Evolutionary conservation across 2,329 filamentous ascomycete species (phyloP).

Genomic region (Colletotrichum spinosum): DNA sequence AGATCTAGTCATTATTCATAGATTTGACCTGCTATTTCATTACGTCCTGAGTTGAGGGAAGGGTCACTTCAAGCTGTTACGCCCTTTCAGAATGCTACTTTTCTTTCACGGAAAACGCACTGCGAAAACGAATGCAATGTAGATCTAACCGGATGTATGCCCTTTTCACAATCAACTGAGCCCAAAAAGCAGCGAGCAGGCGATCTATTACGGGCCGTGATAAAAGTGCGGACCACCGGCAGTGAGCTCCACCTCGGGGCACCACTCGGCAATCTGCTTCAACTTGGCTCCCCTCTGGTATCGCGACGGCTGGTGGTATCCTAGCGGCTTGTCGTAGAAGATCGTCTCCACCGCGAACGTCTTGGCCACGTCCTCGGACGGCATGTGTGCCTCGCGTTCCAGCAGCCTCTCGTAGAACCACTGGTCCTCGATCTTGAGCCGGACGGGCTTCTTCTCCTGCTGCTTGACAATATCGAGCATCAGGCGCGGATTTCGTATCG

Average conservation of each 20-base stretch:
- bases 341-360: constrained; percentile 45
- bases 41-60: no score
- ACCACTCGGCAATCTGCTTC: constrained; percentile 44
- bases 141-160: no score
- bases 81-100: no score
- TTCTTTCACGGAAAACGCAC: no score
- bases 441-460: constrained; percentile 37
- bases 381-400: constrained; percentile 42
- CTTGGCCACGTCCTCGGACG: constrained; percentile 41
- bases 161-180: no score
- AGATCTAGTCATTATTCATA: no score
- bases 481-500: constrained; percentile 45
- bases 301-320: constrained; percentile 43
- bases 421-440: constrained; percentile 46
- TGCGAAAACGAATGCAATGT: no score
- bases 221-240: not conserved
- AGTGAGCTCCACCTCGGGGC: constrained; percentile 44
- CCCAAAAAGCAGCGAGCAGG: no score
- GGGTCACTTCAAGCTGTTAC: no score
- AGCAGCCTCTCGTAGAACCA: constrained; percentile 46
- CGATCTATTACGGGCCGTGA: not conserved
- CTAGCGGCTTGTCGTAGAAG: constrained; percentile 42
- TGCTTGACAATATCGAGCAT: constrained; percentile 40
- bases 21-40: no score
- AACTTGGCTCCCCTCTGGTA: constrained; percentile 40